Evolutionary conservation across 2,329 filamentous ascomycete genomes (phyloP).

Genomic region (Chrysoporthe puriensis): DNA sequence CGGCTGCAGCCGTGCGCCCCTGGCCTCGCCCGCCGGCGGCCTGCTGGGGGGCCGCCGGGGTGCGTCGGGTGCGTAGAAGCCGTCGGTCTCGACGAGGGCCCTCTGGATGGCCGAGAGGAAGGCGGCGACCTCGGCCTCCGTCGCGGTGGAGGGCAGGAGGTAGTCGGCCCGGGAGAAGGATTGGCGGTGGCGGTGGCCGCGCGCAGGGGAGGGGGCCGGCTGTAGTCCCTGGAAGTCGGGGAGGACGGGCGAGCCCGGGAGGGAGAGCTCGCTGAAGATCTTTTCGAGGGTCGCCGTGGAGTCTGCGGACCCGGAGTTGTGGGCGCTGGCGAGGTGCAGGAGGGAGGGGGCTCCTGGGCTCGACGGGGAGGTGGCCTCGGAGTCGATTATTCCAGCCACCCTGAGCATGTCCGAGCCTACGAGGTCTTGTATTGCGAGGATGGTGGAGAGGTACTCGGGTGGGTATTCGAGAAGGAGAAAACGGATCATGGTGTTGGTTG

Average conservation of each 20-base stretch:
- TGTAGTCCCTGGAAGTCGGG: not conserved
- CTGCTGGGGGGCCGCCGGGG: not conserved
- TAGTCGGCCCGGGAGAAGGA: constrained; percentile 58
- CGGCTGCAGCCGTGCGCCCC: constrained; percentile 2
- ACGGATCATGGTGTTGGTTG: constrained; percentile 54
- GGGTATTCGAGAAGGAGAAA: constrained; percentile 65
- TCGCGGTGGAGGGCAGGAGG: constrained; percentile 59
- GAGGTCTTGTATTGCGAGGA: constrained; percentile 61
- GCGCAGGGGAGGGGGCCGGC: constrained; percentile 19
- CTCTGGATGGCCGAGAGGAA: constrained; percentile 59
- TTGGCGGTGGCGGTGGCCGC: constrained; percentile 36
- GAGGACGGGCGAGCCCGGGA: not conserved
- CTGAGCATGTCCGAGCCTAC: constrained; percentile 61
- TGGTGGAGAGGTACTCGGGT: constrained; percentile 57
- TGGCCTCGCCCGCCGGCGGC: not conserved
- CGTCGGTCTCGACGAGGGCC: constrained; percentile 48
- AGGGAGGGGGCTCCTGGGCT: not conserved
- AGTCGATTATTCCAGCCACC: constrained; percentile 59
- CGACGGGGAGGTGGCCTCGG: constrained; percentile 36
- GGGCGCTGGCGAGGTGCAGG: not conserved
- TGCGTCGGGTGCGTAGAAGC: constrained; percentile 51
- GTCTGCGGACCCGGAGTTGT: not conserved
- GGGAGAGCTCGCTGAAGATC: not conserved
- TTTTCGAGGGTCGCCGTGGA: constrained; percentile 12
- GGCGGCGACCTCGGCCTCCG: constrained; percentile 54